A percentile compares a stretch with the other conserved stretches of the same genome.
Evolutionary conservation across 208 protist genomes (phyloP).

Genomic region (Leishmania guyanensis): DNA sequence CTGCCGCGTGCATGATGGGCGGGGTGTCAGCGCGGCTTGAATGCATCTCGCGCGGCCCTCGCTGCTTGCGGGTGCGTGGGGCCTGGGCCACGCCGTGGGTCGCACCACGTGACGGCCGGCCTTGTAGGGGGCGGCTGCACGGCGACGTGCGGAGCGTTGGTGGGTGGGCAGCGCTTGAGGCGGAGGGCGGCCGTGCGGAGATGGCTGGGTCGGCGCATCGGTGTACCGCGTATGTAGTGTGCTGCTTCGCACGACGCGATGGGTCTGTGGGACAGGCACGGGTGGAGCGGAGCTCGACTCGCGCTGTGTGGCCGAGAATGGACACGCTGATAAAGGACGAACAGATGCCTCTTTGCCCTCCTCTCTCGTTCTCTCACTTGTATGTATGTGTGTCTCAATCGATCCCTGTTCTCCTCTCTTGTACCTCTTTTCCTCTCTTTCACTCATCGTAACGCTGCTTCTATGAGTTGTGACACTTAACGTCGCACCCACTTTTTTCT

Average conservation of each 20-base stretch:
- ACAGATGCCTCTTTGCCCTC: background rate
- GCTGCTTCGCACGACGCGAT: background rate
- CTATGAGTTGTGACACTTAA: background rate
- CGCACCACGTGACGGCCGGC: too few relatives aligned
- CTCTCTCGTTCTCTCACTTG: background rate
- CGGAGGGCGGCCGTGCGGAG: too few relatives aligned
- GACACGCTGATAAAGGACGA: background rate
- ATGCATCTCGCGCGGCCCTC: too few relatives aligned
- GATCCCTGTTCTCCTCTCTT: background rate
- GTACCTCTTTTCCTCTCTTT: background rate
- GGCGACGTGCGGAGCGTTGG: too few relatives aligned
- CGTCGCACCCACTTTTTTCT: background rate
- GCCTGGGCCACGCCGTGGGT: too few relatives aligned
- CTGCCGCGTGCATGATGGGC: too few relatives aligned
- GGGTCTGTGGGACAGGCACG: background rate
- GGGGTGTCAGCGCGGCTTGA: too few relatives aligned
- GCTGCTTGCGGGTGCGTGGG: too few relatives aligned
- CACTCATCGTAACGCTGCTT: background rate
- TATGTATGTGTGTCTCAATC: background rate
- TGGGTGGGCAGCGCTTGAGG: too few relatives aligned
- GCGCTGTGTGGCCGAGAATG: background rate
- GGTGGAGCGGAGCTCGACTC: background rate
- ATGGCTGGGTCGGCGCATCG: too few relatives aligned
- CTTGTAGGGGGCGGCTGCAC: too few relatives aligned
- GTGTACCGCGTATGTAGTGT: too few relatives aligned